Conservation (phyloP, 2,329 filamentous ascomycete species). For the Cyphellophora attinorum region DNA sequence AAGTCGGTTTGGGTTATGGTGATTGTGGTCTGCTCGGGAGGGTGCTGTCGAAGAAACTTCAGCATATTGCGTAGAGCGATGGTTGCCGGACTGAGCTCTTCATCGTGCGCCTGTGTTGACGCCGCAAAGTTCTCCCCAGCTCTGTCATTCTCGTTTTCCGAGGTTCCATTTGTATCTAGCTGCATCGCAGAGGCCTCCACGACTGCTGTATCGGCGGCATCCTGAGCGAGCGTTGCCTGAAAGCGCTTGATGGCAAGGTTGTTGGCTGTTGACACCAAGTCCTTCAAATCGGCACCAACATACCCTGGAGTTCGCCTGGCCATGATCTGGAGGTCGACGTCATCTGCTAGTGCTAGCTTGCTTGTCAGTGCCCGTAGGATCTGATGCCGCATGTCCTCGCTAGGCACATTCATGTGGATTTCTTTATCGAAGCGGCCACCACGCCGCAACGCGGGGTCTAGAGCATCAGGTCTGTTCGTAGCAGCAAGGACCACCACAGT, state of each 20-base stretch:
- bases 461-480: constrained; percentile 76
- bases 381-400: constrained; percentile 63
- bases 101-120: not conserved
- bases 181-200: constrained; percentile 40
- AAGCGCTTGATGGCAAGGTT: constrained; percentile 55
- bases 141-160: too few relatives aligned
- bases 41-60: not conserved
- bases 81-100: not conserved
- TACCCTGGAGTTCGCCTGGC: constrained; percentile 85
- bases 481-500: constrained; percentile 85
- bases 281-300: constrained; percentile 79
- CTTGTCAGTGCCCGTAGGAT: constrained; percentile 68
- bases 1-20: constrained; percentile 61
- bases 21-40: constrained; percentile 29
- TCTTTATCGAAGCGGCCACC: constrained; percentile 72
- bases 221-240: constrained; percentile 36
- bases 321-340: constrained; percentile 64
- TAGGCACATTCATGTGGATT: constrained; percentile 80
- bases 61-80: not conserved
- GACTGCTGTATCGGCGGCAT: constrained; percentile 3
- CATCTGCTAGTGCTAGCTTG: constrained; percentile 52
- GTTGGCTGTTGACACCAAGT: constrained; percentile 57
- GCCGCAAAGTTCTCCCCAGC: too few relatives aligned
- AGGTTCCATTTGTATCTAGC: constrained; percentile 32
- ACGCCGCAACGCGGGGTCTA: constrained; percentile 68